Base-by-base conservation (phyloP, 371 early-diverging fungal genomes). In the Lichtheimia corymbifera region DNA sequence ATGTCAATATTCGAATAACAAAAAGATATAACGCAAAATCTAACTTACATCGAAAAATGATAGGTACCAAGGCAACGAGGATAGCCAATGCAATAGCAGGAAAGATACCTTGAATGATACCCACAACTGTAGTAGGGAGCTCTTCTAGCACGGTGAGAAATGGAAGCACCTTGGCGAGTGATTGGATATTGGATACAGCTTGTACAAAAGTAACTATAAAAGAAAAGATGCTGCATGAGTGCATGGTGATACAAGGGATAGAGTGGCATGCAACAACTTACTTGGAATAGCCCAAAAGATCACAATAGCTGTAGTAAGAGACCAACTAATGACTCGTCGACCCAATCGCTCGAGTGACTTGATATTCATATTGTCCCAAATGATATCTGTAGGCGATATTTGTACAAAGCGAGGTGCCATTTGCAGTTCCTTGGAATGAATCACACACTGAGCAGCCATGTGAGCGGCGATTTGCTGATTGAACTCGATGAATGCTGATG, bases 401-500 rank as follows among this genome's bases (percentile, higher is more conserved):
- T 88, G 84, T 14, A 83, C 72, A 58, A 80, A 80, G 40, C 88
- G 83, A 47, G 88, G 84, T 22, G 79, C 77, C 91, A 93, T 91
- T 11, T 75, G 75, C 61, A 87, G 73, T 17, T 91, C 87, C n/a
- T 68, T 72, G 45, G 87, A 80, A 64, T 88, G 82, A 13, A 89
- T 74, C 22, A 91, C 77, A 1, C 86, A 79, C 64, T 91, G 89
- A n/a, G 85, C 87, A 11, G 94, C 93, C 82, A 91, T 84, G 61
- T 95, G 96, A 12, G 94, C 89, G 17, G 87, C 88, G 17, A 88
- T 77, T 62, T 91, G 91, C 64, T 85, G 82, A 58, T 86, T 82
- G 71, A 95, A 95, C 54, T 88, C 85, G 27, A 95, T 87, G 72
- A 94, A 94, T 5, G 90, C 93, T 28, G 91, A 89, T 40, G 79